Conservation (phyloP, 1,139 yeast species). For the Geotrichum europaeum region DNA sequence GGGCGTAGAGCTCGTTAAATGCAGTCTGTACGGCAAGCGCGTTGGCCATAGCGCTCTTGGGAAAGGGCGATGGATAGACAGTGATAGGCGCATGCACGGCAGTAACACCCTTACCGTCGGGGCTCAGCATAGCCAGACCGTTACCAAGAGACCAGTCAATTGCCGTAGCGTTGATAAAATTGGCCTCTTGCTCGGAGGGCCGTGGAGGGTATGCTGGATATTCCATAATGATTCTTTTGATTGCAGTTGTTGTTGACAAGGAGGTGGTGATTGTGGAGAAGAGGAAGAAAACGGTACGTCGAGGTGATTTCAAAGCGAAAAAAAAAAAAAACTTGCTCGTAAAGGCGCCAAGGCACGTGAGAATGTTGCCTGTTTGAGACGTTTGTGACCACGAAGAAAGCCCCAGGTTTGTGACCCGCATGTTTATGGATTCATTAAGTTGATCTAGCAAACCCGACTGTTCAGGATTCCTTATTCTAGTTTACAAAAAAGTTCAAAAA, state of each 20-base stretch:
- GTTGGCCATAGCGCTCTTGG: slow-evolving; percentile 54
- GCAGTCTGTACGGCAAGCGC: slow-evolving; percentile 63
- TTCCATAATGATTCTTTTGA: slow-evolving; percentile 11
- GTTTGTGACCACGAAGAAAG: not conserved
- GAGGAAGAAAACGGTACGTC: not conserved
- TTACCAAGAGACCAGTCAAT: slow-evolving; percentile 74
- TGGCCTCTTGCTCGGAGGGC: slow-evolving; percentile 9
- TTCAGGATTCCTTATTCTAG: no score
- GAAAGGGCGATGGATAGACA: slow-evolving; percentile 83
- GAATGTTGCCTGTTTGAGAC: not conserved
- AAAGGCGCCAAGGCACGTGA: not conserved
- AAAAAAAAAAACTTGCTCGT: not conserved
- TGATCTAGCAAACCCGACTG: no score
- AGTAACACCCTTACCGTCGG: slow-evolving; percentile 35
- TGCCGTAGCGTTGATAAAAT: slow-evolving; percentile 28
- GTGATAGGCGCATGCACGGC: slow-evolving; percentile 82
- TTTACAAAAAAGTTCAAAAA: not conserved
- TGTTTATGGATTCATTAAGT: no score
- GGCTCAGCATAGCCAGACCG: slow-evolving; percentile 76
- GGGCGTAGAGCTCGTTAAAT: slow-evolving; percentile 70
- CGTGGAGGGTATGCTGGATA: slow-evolving; percentile 17
- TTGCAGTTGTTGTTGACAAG: not conserved
- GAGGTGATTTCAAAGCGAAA: not conserved
- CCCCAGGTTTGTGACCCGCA: not conserved
- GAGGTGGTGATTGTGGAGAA: not conserved